These are phyloP conservation scores for Cyclanthera cordifolia DNA, from an alignment of 306 rosid species.

Conservation along the genomic window DNA sequence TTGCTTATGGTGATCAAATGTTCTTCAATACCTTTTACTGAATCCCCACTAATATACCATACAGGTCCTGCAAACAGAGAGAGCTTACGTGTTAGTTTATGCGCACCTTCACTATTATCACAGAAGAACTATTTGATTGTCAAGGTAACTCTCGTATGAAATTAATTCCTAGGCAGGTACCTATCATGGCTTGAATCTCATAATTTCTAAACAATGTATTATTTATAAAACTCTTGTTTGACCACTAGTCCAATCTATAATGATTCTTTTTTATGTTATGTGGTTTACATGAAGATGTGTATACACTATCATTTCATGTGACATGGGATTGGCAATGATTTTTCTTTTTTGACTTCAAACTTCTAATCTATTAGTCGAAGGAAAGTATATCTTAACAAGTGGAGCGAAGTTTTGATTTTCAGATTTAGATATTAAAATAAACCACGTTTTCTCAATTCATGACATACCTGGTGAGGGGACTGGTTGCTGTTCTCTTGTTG, in stretches of 20 bases:
- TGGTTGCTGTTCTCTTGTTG: slow-evolving; percentile 65
- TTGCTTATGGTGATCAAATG: slow-evolving; percentile 41
- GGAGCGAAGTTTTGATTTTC: not conserved
- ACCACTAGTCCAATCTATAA: no score
- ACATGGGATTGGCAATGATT: not conserved
- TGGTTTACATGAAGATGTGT: not conserved
- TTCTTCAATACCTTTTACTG: slow-evolving; percentile 53
- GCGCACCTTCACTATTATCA: no score
- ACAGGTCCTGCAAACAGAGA: slow-evolving; percentile 36
- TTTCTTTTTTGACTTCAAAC: not conserved
- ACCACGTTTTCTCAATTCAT: slow-evolving; percentile 12
- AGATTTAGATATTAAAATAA: not conserved
- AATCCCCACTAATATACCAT: slow-evolving; percentile 53
- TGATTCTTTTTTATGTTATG: not conserved
- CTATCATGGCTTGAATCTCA: no score
- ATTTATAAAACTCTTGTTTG: no score
- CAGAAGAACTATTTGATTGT: no score
- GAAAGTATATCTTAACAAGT: no score
- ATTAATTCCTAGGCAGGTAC: no score
- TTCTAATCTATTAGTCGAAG: not conserved
- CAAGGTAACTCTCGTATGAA: no score
- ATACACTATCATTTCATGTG: not conserved
- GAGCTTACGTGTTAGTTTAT: not conserved
- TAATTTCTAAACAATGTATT: no score
- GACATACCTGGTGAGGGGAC: slow-evolving; percentile 47